Evolutionary conservation across 768 basidiomycete species (phyloP).

Genomic region (Tricholoma sp.): DNA sequence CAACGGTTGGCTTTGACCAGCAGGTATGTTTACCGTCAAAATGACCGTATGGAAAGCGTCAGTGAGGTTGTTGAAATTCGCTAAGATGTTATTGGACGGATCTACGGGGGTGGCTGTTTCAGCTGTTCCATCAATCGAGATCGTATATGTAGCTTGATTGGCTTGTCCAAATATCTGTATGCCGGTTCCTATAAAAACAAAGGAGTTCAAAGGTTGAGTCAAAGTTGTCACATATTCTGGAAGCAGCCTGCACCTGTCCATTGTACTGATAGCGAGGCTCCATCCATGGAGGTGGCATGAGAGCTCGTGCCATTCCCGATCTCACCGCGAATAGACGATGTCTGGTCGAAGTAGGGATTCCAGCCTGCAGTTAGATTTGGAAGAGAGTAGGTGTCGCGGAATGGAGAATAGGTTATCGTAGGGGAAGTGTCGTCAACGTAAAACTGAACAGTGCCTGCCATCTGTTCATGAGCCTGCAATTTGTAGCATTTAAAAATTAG

Average conservation of each 20-base stretch:
- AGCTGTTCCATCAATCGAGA: constrained; percentile 47
- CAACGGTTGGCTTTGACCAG: constrained; percentile 21
- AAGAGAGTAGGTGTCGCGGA: constrained; percentile 47
- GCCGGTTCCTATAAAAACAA: constrained; percentile 47
- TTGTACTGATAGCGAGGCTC: constrained; percentile 47
- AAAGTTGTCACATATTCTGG: neutral
- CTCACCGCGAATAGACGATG: constrained; percentile 33
- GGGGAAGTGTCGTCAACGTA: constrained; percentile 66
- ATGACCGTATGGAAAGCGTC: constrained; percentile 51
- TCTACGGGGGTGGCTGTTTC: constrained; percentile 19
- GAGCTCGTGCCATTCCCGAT: constrained; percentile 51
- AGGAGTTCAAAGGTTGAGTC: neutral
- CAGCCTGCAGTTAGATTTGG: constrained; percentile 54
- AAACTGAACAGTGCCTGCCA: constrained; percentile 12
- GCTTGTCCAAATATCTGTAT: constrained; percentile 56
- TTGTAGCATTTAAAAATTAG: neutral
- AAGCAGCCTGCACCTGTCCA: constrained; percentile 71
- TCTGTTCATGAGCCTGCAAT: constrained; percentile 5
- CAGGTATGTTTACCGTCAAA: constrained; percentile 41
- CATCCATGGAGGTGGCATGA: constrained; percentile 59
- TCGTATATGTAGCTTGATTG: constrained; percentile 36
- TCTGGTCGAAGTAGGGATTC: constrained; percentile 55
- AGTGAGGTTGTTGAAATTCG: constrained; percentile 39
- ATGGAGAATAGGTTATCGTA: constrained; percentile 53
- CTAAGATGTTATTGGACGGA: constrained; percentile 37